phyloP scores from a whole-genome alignment of 345 rosid species.

The Dovyalis caffra region DNA sequence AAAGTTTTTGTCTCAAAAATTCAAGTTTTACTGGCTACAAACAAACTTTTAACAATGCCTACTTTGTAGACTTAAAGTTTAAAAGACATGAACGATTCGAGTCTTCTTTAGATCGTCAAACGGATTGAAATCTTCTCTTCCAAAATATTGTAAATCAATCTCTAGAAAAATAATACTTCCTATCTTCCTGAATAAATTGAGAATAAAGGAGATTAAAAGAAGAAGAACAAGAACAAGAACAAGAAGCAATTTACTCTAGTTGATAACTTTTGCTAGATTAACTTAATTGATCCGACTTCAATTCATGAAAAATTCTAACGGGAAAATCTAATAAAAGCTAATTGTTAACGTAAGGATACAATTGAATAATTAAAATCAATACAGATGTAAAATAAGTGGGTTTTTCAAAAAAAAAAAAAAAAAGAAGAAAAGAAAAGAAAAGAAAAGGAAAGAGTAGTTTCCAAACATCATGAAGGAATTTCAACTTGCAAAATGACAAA shows the following conservation, averaged over 20 bases:
- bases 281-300: too few relatives aligned
- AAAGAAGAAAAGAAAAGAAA: not conserved
- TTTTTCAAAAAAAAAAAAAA: not conserved
- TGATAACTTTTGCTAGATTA: too few relatives aligned
- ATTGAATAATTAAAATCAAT: not conserved
- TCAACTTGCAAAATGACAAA: constrained; percentile 19
- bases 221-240: too few relatives aligned
- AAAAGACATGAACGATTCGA: not conserved
- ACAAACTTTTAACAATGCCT: not conserved
- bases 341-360: not conserved
- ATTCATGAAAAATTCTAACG: too few relatives aligned
- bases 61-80: not conserved
- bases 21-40: not conserved
- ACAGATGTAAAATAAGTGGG: not conserved
- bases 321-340: not conserved
- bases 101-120: too few relatives aligned
- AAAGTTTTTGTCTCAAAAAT: not conserved
- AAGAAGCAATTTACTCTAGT: too few relatives aligned
- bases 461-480: not conserved
- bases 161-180: not conserved
- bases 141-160: not conserved
- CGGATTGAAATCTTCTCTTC: not conserved
- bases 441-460: not conserved
- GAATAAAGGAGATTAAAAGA: not conserved
- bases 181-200: not conserved